These are phyloP conservation scores for Naumovozyma dairenensis DNA, from an alignment of 805 yeast species.

Conservation along the genomic window DNA sequence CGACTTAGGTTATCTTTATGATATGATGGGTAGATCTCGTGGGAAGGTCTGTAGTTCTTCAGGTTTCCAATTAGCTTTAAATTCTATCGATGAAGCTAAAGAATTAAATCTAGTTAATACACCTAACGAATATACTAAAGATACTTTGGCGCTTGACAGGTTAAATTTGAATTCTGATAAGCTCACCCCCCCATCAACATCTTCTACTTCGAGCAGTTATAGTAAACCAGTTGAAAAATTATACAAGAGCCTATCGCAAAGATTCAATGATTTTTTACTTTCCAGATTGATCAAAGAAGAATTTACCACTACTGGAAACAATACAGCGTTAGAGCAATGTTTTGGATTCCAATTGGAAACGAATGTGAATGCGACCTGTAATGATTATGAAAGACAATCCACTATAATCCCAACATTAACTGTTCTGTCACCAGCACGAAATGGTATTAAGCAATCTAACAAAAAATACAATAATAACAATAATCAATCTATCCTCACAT, in stretches of 20 bases:
- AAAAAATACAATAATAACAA: constrained; percentile 29
- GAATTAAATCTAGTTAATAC: constrained; percentile 37
- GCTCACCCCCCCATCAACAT: not conserved
- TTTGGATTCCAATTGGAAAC: constrained; percentile 24
- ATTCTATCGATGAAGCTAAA: constrained; percentile 38
- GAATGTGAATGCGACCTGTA: constrained; percentile 18
- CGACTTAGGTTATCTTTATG: constrained; percentile 82
- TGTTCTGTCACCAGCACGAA: constrained; percentile 21
- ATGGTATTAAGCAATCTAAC: constrained; percentile 20
- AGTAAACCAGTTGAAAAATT: constrained; percentile 4
- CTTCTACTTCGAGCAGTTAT: not conserved
- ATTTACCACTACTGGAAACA: constrained; percentile 15
- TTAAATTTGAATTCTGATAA: constrained; percentile 12
- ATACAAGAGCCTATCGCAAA: constrained; percentile 15
- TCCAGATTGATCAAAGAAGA: constrained; percentile 21
- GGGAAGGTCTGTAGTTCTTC: constrained; percentile 75
- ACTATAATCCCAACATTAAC: constrained; percentile 19
- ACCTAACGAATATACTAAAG: constrained; percentile 3
- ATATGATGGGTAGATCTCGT: constrained; percentile 77
- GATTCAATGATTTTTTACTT: constrained; percentile 22
- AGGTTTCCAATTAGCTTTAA: constrained; percentile 56
- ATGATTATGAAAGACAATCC: constrained; percentile 13
- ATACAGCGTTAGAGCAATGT: constrained; percentile 22
- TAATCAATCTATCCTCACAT: constrained; percentile 38
- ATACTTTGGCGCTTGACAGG: constrained; percentile 2